Conservation (phyloP, 352 stramenopile species). For the Elongisporangium undulatum region DNA sequence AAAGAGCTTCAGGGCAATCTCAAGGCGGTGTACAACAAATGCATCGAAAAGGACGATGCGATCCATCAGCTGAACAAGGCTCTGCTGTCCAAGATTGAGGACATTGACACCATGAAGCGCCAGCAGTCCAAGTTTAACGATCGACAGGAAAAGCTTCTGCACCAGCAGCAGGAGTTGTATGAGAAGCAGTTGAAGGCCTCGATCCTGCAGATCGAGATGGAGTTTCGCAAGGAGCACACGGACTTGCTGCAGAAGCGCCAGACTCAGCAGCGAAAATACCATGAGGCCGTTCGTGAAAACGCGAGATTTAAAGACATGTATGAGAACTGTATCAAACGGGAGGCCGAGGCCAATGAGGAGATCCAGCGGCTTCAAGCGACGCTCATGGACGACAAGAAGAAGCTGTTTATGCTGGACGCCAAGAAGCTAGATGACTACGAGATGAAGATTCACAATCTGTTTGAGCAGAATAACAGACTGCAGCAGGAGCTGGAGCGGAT, state of each 20-base stretch:
- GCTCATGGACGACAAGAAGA: constrained; percentile 44
- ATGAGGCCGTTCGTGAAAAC: constrained; percentile 29
- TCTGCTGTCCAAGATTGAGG: constrained; percentile 32
- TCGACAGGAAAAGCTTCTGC: constrained; percentile 43
- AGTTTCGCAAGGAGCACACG: constrained; percentile 65
- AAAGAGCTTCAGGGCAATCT: constrained; percentile 40
- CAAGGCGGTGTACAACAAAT: constrained; percentile 41
- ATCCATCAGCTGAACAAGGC: constrained; percentile 46
- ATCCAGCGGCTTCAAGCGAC: constrained; percentile 36
- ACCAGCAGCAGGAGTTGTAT: constrained; percentile 60
- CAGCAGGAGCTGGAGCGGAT: constrained; percentile 25
- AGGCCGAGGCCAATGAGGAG: constrained; percentile 34
- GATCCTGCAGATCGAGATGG: constrained; percentile 60
- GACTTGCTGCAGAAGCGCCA: constrained; percentile 38
- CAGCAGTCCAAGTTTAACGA: constrained; percentile 44
- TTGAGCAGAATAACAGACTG: constrained; percentile 16
- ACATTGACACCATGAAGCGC: constrained; percentile 41
- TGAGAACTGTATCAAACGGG: constrained; percentile 40
- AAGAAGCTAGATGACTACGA: constrained; percentile 40
- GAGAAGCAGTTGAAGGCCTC: constrained; percentile 49
- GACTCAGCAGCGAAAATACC: constrained; percentile 35
- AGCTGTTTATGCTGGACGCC: constrained; percentile 37
- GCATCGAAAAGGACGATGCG: constrained; percentile 51
- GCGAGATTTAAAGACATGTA: constrained; percentile 40
- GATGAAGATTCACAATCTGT: constrained; percentile 24